Base-by-base conservation (phyloP, 78 protist species). In the Dictyostelium citrinum region DNA sequence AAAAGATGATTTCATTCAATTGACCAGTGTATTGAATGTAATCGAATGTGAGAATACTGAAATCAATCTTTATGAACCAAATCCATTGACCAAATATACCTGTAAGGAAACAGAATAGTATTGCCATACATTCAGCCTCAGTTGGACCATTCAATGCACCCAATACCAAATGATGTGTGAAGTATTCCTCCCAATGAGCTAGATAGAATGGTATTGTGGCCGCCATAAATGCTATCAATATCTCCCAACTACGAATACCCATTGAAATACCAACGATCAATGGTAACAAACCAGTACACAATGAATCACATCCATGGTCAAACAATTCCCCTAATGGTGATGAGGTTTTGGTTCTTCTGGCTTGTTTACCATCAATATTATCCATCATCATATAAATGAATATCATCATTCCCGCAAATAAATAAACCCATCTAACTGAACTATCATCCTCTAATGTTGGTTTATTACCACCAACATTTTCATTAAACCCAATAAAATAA, bases 291-390 rank as follows among this genome's bases (percentile, higher is more conserved):
- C 83, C 90, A 20, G 81, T 82, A 60, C 82, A 79, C 14, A 70
- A 72, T n/a, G 85, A 81, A 71, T 81, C 90, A 14, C 90, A 79
- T 72, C 95, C 95, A 77, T 91, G 95, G 41, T 91, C 95, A 10
- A 91, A 81, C 14, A 81, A 41, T 37, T 91, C 95, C 0, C 95
- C 95, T 2, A 91, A 49, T 77, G 95, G 92, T 17, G 95, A 82
- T 17, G 95, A 91, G 17, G 95, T 79, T 24, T 77, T 77, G 2
- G 95, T 91, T 67, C 95, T 72, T 77, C 85, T 68, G 10, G 95
- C 95, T 74, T 91, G 95, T 74, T 91, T 91, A 55, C 95, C 95
- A 77, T 91, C 95, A 31, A 91, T 91, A 41, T 91, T 91, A 45
- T 91, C 95, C 90, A 91, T 74, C 90, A 84, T 91, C 79, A 84